Evolutionary conservation across 768 basidiomycete genomes (phyloP).

Genomic region (Auricularia heimuer): DNA sequence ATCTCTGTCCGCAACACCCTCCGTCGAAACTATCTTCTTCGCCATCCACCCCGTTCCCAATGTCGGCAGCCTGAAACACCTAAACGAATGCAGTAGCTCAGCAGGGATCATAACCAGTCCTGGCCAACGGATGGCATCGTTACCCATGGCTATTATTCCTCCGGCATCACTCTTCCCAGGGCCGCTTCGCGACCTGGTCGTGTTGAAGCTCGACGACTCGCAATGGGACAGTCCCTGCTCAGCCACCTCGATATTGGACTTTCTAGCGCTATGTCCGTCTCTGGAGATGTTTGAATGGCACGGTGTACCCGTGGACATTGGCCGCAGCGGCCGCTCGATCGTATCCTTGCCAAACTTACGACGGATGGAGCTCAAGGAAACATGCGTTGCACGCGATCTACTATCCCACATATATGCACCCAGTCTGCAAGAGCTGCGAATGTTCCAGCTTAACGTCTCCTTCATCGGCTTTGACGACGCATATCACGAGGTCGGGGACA

Average conservation of each 20-base stretch:
- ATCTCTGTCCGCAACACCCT: not conserved
- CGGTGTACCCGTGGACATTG: conserved; percentile 39
- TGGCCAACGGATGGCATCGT: conserved; percentile 33
- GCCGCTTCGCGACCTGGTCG: conserved; percentile 38
- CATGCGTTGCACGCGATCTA: conserved; percentile 54
- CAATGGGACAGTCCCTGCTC: conserved; percentile 40
- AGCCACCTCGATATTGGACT: conserved; percentile 41
- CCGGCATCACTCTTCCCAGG: conserved; percentile 31
- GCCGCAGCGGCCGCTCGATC: conserved; percentile 18
- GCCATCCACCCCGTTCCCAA: not conserved
- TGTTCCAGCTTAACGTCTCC: conserved; percentile 47
- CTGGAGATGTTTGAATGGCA: conserved; percentile 49
- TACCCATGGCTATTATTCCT: conserved; percentile 44
- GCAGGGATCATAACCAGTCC: conserved; percentile 11
- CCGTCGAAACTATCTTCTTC: not conserved
- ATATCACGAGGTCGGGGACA: conserved; percentile 50
- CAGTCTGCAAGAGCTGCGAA: conserved; percentile 46
- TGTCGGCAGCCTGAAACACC: not conserved
- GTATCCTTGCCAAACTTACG: conserved; percentile 50
- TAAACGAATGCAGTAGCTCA: conserved; percentile 10
- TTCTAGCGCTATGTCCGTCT: conserved; percentile 51
- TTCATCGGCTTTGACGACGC: conserved; percentile 30
- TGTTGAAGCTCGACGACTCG: conserved; percentile 21
- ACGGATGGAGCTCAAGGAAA: conserved; percentile 44
- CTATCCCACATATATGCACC: conserved; percentile 59